phyloP scores from a whole-genome alignment of 441 rosid species.

The Iberis amara region DNA sequence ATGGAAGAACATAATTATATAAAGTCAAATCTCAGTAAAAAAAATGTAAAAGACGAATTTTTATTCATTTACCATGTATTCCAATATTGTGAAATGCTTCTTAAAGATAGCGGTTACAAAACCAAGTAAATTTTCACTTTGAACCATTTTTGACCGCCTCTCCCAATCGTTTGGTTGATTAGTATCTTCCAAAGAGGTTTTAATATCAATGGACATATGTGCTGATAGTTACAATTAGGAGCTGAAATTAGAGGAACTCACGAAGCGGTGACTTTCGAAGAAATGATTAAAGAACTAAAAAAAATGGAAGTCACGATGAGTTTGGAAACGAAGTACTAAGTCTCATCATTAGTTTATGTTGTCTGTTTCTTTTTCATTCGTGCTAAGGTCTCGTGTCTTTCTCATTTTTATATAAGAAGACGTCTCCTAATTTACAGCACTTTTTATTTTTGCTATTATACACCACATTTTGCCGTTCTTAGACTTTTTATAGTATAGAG shows the following conservation, averaged over 20 bases:
- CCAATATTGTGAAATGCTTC: too few species aligned
- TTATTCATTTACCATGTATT: too few species aligned
- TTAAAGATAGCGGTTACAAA: too few species aligned
- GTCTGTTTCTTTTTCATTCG: conserved; percentile 18
- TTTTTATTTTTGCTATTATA: too few species aligned
- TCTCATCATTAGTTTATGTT: conserved; percentile 11
- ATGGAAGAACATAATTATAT: too few species aligned
- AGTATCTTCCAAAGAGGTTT: background rate
- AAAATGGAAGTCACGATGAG: conserved; percentile 27
- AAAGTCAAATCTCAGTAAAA: too few species aligned
- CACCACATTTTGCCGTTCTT: too few species aligned
- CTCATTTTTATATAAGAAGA: conserved; percentile 1
- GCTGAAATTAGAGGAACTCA: conserved; percentile 25
- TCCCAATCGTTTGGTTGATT: background rate
- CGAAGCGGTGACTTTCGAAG: conserved; percentile 19
- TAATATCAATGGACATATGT: background rate
- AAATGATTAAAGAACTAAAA: conserved; percentile 13
- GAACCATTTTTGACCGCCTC: too few species aligned
- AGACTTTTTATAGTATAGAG: too few species aligned
- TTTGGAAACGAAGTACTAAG: conserved; percentile 8
- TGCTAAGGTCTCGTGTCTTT: conserved; percentile 20
- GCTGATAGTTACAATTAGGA: background rate
- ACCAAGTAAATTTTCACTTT: too few species aligned
- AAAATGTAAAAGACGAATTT: too few species aligned
- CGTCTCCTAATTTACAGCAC: background rate